These are phyloP conservation scores for Nemania serpens DNA, from an alignment of 2,329 filamentous ascomycete species.

Conservation along the genomic window DNA sequence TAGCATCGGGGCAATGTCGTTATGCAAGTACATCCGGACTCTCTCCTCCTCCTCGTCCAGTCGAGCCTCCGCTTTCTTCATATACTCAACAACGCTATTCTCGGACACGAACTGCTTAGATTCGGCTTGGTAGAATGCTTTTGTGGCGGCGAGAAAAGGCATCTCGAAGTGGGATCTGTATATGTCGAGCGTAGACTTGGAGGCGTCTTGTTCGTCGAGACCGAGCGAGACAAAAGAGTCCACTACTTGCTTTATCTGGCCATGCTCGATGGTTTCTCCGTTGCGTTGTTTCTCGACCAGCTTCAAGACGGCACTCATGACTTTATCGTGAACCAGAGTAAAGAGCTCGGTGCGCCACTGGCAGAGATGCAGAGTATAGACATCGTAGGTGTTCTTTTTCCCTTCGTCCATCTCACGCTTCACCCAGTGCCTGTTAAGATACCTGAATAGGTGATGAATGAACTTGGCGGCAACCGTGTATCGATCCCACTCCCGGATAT, in stretches of 20 bases:
- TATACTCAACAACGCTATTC: constrained; percentile 98
- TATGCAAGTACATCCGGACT: constrained; percentile 87
- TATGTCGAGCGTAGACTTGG: constrained; percentile 93
- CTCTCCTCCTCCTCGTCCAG: constrained; percentile 93
- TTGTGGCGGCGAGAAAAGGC: constrained; percentile 86
- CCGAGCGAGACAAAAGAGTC: constrained; percentile 96
- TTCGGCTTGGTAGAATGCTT: constrained; percentile 85
- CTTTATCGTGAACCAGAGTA: constrained; percentile 77
- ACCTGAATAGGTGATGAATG: constrained; percentile 95
- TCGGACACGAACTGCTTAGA: constrained; percentile 94
- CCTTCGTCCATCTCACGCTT: constrained; percentile 99
- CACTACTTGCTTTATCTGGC: constrained; percentile 95
- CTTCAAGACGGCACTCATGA: constrained; percentile 94
- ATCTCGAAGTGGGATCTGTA: constrained; percentile 92
- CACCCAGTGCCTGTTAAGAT: constrained; percentile 98
- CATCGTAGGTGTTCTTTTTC: constrained; percentile 97
- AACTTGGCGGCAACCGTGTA: constrained; percentile 97
- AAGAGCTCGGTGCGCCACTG: constrained; percentile 96
- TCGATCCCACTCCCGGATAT: constrained; percentile 94
- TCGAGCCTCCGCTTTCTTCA: constrained; percentile 96
- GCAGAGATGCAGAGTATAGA: constrained; percentile 94
- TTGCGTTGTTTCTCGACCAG: constrained; percentile 97
- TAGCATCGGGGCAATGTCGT: constrained; percentile 81
- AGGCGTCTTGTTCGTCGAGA: constrained; percentile 88
- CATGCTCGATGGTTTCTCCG: constrained; percentile 96